phyloP scores from a whole-genome alignment of 208 protist genomes.

The Trichomonas tenax region DNA sequence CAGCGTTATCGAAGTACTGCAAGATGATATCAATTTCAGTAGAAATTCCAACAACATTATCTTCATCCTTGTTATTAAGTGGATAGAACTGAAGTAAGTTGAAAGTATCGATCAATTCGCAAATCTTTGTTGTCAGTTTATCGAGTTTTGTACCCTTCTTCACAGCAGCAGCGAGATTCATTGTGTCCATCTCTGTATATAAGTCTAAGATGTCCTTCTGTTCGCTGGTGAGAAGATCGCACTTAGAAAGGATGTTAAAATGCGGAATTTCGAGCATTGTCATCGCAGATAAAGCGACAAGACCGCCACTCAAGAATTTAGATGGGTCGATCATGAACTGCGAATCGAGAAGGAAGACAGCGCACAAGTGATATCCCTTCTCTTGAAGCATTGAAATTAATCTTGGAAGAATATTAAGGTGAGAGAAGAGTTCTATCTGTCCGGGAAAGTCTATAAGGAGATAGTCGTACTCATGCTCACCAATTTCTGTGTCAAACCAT shows the following conservation, averaged over 20 bases:
- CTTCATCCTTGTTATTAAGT: not conserved
- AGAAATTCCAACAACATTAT: not conserved
- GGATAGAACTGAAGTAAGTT: not conserved
- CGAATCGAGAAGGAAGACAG: not conserved
- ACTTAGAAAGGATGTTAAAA: constrained; percentile 10
- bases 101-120: not conserved
- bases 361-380: not conserved
- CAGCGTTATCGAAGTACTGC: not conserved
- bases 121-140: not conserved
- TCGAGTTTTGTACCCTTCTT: not conserved
- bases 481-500: constrained; percentile 19
- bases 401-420: not conserved
- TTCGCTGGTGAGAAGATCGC: not conserved
- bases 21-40: not conserved
- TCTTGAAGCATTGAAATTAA: not conserved
- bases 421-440: constrained; percentile 19
- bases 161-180: not conserved
- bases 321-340: not conserved
- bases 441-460: not conserved
- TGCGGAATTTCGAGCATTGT: not conserved
- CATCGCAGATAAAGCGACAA: not conserved
- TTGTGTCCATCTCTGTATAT: not conserved
- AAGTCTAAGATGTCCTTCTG: not conserved
- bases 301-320: constrained; percentile 13
- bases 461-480: constrained; percentile 16